Evolutionary conservation across 2,329 filamentous ascomycete species (phyloP).

Genomic region (Apiospora kogelbergensis): DNA sequence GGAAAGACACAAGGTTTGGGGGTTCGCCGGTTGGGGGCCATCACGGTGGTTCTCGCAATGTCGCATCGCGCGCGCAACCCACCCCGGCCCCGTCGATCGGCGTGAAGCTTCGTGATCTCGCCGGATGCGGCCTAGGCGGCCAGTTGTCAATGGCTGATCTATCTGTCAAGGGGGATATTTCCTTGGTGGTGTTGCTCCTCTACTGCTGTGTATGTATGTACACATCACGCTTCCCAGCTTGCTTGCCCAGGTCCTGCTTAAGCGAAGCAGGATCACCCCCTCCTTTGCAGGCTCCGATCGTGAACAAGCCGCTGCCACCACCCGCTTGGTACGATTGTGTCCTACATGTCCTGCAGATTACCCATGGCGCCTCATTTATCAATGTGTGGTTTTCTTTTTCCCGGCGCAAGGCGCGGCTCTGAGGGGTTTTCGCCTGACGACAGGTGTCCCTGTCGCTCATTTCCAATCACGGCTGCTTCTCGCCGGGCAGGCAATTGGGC

Average conservation of each 20-base stretch:
- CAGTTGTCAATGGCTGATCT: slow-evolving; percentile 4
- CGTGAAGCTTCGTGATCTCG: neutral
- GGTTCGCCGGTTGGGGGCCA: neutral
- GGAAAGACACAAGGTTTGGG: neutral
- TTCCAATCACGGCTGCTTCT: neutral
- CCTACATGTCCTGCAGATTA: neutral
- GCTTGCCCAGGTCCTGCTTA: neutral
- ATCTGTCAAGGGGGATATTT: neutral
- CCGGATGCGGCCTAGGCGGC: neutral
- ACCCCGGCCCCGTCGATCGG: neutral
- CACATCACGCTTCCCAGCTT: neutral
- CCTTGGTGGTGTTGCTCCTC: neutral
- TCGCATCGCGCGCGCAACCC: slow-evolving; percentile 1
- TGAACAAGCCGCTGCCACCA: neutral
- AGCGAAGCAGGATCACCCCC: neutral
- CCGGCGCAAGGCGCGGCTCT: neutral
- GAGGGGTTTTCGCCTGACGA: neutral
- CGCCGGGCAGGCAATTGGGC: neutral
- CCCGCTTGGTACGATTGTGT: slow-evolving; percentile 5
- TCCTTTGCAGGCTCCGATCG: neutral
- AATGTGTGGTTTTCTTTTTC: neutral
- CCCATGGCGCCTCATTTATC: neutral
- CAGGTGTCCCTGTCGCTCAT: neutral
- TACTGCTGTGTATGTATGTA: too few species aligned
- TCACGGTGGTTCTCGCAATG: neutral